Percentiles rank a stretch among this genome's conserved stretches.
Evolutionary conservation across 495 filamentous ascomycete species (phyloP).

Genomic region (Cudoniella acicularis): DNA sequence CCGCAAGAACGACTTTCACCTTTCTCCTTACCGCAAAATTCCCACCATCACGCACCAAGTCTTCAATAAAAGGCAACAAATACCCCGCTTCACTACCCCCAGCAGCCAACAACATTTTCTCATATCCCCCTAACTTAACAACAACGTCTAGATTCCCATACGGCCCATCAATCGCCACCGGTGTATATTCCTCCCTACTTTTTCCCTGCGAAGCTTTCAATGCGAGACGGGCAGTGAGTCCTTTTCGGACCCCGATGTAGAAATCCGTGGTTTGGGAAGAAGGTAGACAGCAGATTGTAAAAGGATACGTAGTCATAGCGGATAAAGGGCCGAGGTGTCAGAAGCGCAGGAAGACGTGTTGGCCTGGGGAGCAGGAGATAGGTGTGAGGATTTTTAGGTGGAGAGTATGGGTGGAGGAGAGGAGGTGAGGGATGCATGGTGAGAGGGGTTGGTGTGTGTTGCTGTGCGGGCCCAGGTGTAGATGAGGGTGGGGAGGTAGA

Average conservation of each 20-base stretch:
- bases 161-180: neutral
- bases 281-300: slow-evolving; percentile 56
- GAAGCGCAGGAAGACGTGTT: slow-evolving; percentile 80
- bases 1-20: neutral
- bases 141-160: neutral
- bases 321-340: slow-evolving; percentile 53
- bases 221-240: neutral
- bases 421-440: slow-evolving; percentile 2
- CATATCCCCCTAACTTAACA: neutral
- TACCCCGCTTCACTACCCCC: neutral
- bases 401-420: slow-evolving; percentile 21
- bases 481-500: slow-evolving; percentile 44
- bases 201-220: neutral
- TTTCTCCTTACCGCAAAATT: neutral
- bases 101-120: neutral
- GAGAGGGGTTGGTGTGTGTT: slow-evolving; percentile 18
- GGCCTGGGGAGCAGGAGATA: slow-evolving; percentile 71
- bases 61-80: neutral
- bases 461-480: slow-evolving; percentile 41
- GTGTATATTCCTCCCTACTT: neutral
- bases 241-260: neutral
- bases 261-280: neutral
- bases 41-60: too few relatives aligned
- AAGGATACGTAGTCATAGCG: slow-evolving; percentile 72
- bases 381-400: neutral